These are phyloP conservation scores for Omphalotus guepiniiformis DNA, from an alignment of 768 basidiomycete species.

Conservation along the genomic window DNA sequence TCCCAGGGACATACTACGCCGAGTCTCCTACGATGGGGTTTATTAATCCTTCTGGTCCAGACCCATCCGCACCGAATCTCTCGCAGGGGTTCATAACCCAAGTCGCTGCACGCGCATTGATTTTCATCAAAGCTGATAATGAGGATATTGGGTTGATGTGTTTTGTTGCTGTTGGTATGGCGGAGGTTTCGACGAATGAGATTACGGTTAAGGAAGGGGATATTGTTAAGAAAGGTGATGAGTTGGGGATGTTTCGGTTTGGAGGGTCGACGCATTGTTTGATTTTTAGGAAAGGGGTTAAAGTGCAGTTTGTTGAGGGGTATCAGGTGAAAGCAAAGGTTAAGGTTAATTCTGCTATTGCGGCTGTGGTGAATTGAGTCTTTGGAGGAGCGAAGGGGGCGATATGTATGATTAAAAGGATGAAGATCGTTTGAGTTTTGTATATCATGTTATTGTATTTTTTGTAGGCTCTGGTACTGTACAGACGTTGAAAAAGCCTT, in stretches of 20 bases:
- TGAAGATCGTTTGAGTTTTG: too few relatives aligned
- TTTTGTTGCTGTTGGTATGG: slow-evolving; percentile 57
- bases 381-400: too few relatives aligned
- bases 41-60: too few relatives aligned
- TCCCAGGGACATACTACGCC: slow-evolving; percentile 52
- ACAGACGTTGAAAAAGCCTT: too few relatives aligned
- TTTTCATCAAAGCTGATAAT: slow-evolving; percentile 54
- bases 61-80: slow-evolving; percentile 10
- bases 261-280: slow-evolving; percentile 51
- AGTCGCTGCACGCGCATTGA: slow-evolving; percentile 44
- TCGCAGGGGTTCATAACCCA: slow-evolving; percentile 39
- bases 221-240: slow-evolving; percentile 45
- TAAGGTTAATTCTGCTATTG: neutral
- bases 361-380: too few relatives aligned
- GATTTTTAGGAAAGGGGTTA: slow-evolving; percentile 34
- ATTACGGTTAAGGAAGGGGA: slow-evolving; percentile 43
- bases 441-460: too few relatives aligned
- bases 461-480: too few relatives aligned
- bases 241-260: slow-evolving; percentile 63
- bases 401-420: too few relatives aligned
- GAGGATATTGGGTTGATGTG: slow-evolving; percentile 46
- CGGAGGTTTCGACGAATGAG: slow-evolving; percentile 59
- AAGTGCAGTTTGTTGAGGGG: slow-evolving; percentile 5
- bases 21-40: slow-evolving; percentile 20
- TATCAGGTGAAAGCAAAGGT: neutral